A percentile compares a stretch with the other conserved stretches of the same genome.
phyloP scores from a whole-genome alignment of 2,329 filamentous ascomycete genomes.

The Cytospora chrysosperma region DNA sequence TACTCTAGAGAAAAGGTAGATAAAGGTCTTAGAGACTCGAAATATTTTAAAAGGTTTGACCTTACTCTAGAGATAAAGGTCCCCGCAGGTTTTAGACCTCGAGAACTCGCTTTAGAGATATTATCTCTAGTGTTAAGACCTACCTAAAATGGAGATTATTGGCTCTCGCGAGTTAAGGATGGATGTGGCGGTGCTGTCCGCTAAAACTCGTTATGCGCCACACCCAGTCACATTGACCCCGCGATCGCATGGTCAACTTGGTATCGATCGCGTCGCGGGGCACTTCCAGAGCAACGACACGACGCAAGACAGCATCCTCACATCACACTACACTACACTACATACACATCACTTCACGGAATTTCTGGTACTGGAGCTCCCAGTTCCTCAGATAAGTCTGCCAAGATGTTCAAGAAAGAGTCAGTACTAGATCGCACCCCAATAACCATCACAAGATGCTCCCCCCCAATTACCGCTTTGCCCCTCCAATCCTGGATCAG shows the following conservation, averaged over 20 bases:
- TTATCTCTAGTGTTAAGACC: neutral
- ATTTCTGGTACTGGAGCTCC: neutral
- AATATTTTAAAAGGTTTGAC: too few species aligned
- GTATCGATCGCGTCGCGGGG: slow-evolving; percentile 24
- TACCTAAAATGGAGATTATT: too few species aligned
- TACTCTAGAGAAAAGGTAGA: too few species aligned
- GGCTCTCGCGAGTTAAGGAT: too few species aligned
- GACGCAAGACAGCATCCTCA: neutral
- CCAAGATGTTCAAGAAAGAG: slow-evolving; percentile 92
- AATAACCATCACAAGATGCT: neutral
- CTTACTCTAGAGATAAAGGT: too few species aligned
- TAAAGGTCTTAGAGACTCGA: too few species aligned
- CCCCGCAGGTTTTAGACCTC: too few species aligned
- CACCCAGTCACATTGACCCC: slow-evolving; percentile 27
- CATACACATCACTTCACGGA: neutral
- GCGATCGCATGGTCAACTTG: slow-evolving; percentile 26
- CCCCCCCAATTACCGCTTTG: neutral
- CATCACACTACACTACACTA: too few species aligned
- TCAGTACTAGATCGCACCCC: slow-evolving; percentile 42
- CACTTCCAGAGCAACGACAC: slow-evolving; percentile 20
- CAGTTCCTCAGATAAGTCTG: slow-evolving; percentile 17
- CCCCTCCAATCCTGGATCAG: neutral
- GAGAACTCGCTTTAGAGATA: too few species aligned
- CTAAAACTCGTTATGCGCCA: slow-evolving; percentile 1
- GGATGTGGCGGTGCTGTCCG: slow-evolving; percentile 12